phyloP scores from a whole-genome alignment of 495 filamentous ascomycete genomes.

The Amniculicola lignicola region DNA sequence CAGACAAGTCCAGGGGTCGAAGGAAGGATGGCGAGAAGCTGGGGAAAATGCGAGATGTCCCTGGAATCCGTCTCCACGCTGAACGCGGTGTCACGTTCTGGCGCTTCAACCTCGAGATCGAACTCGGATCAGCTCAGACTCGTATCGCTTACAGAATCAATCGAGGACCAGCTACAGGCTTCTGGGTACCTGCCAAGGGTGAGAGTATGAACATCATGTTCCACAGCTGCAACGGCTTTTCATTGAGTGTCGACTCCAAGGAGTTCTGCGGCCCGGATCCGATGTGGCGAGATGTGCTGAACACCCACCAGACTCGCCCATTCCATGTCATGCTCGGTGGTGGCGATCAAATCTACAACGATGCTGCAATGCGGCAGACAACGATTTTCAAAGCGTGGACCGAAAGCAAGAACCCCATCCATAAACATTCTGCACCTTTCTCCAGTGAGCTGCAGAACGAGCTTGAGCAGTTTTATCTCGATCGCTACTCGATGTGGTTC shows the following conservation, averaged over 20 bases:
- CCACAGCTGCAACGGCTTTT: conserved; percentile 96
- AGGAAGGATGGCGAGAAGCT: conserved; percentile 65
- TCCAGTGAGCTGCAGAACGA: conserved; percentile 75
- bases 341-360: conserved; percentile 96
- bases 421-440: conserved; percentile 73
- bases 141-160: conserved; percentile 96
- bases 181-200: conserved; percentile 87
- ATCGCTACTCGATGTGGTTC: conserved; percentile 88
- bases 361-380: conserved; percentile 71
- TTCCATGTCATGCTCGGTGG: conserved; percentile 99
- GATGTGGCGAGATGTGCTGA: conserved; percentile 92
- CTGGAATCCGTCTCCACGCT: conserved; percentile 75
- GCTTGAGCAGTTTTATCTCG: conserved; percentile 79
- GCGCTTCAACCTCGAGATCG: conserved; percentile 91
- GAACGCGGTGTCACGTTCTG: conserved; percentile 92
- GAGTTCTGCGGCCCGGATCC: conserved; percentile 88
- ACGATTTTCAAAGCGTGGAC: conserved; percentile 77
- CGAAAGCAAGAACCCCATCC: conserved; percentile 70
- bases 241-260: conserved; percentile 70
- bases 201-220: conserved; percentile 99
- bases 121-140: conserved; percentile 69
- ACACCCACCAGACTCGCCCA: conserved; percentile 84
- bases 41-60: conserved; percentile 72
- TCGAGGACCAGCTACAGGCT: conserved; percentile 78
- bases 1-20: conserved; percentile 28